Conservation (phyloP, 176 grass and related monocot genomes). For the Pontederia crassipes region DNA sequence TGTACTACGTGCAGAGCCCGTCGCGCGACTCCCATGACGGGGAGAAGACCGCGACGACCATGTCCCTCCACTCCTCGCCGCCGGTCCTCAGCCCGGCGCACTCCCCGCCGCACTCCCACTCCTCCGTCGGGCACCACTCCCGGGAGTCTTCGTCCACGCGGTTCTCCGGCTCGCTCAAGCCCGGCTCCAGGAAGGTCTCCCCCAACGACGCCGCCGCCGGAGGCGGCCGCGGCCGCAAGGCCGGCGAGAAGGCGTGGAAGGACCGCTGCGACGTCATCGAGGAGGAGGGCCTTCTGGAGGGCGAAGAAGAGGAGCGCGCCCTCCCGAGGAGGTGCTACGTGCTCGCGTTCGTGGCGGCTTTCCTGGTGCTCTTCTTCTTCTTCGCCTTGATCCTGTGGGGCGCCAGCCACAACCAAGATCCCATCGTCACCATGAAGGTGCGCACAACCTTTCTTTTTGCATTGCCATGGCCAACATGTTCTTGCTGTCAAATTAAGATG, state of each 20-base stretch:
- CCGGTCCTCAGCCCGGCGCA: conserved; percentile 7
- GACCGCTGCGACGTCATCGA: conserved; percentile 38
- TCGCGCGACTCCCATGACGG: conserved; percentile 41
- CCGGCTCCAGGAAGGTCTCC: conserved; percentile 7
- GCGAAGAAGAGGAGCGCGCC: conserved; percentile 22
- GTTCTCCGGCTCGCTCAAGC: conserved; percentile 42
- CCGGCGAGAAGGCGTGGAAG: conserved; percentile 27
- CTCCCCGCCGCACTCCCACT: conserved; percentile 46
- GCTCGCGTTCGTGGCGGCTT: conserved; percentile 42
- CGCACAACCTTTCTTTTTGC: neutral
- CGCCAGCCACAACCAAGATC: conserved; percentile 60
- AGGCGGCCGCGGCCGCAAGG: conserved; percentile 17
- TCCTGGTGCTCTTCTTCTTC: conserved; percentile 78
- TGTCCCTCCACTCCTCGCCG: conserved; percentile 66
- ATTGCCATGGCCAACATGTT: neutral
- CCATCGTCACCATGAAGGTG: conserved; percentile 51
- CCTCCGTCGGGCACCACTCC: conserved; percentile 27
- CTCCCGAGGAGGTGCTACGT: conserved; percentile 42
- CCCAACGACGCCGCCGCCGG: conserved; percentile 3
- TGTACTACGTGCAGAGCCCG: conserved; percentile 95
- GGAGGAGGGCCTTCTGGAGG: conserved; percentile 61
- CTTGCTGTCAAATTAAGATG: neutral
- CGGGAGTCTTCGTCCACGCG: conserved; percentile 60
- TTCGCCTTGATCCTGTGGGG: conserved; percentile 92
- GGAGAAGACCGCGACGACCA: conserved; percentile 44